Evolutionary conservation across 345 rosid species (phyloP).

Genomic region (Populus simonii): DNA sequence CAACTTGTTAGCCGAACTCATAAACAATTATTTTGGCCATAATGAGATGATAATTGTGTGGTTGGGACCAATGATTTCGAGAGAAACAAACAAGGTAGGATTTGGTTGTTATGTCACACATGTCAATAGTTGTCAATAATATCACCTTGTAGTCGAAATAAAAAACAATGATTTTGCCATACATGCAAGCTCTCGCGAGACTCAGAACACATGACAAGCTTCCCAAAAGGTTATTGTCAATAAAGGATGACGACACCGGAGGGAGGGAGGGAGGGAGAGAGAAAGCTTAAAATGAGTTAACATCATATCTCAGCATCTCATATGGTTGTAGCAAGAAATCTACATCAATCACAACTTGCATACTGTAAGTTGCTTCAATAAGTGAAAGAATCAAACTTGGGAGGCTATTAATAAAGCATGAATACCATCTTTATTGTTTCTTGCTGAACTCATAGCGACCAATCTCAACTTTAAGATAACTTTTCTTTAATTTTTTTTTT

Average conservation of each 20-base stretch:
- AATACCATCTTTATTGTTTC: too few species aligned
- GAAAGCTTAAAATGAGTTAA: not conserved
- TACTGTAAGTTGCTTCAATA: not conserved
- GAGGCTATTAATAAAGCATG: too few species aligned
- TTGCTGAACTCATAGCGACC: too few species aligned
- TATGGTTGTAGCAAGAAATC: slow-evolving; percentile 1
- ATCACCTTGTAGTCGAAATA: not conserved
- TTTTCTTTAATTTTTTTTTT: too few species aligned
- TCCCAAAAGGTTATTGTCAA: not conserved
- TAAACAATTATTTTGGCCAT: not conserved
- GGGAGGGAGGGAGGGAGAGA: not conserved
- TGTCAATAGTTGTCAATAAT: slow-evolving; percentile 3
- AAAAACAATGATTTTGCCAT: not conserved
- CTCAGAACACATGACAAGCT: not conserved
- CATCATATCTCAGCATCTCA: slow-evolving; percentile 13
- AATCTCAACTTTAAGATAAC: too few species aligned
- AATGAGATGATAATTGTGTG: not conserved
- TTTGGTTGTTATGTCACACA: slow-evolving; percentile 19
- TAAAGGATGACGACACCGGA: not conserved
- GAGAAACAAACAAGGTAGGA: not conserved
- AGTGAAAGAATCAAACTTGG: too few species aligned
- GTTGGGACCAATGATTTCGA: not conserved
- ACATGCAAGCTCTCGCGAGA: not conserved
- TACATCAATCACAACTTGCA: slow-evolving; percentile 2
- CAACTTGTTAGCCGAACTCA: not conserved